phyloP scores from a whole-genome alignment of 148 eudicot genomes.

The Chenopodium album region DNA sequence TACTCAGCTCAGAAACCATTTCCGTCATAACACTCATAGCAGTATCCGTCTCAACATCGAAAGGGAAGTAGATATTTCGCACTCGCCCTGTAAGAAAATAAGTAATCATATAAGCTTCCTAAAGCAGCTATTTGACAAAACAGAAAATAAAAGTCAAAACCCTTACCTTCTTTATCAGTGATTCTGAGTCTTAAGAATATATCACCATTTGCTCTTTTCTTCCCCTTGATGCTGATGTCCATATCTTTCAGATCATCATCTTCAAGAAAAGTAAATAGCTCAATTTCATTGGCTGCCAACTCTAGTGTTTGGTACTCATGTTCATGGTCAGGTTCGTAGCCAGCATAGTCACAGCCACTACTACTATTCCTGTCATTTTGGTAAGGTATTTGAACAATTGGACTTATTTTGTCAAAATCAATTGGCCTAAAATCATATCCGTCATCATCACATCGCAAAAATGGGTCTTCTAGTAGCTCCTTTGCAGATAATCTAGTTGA shows the following conservation, averaged over 20 bases:
- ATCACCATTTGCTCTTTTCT: constrained; percentile 49
- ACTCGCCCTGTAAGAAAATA: constrained; percentile 49
- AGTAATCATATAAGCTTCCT: background rate
- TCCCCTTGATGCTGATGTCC: constrained; percentile 59
- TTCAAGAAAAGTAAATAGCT: constrained; percentile 39
- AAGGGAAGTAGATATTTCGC: constrained; percentile 79
- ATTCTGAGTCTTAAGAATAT: constrained; percentile 68
- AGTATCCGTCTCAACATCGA: constrained; percentile 68
- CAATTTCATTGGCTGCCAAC: constrained; percentile 39
- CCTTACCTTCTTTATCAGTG: constrained; percentile 62
- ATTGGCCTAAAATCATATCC: constrained; percentile 31
- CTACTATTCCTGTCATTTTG: constrained; percentile 17
- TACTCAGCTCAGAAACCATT: constrained; percentile 78
- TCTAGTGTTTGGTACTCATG: constrained; percentile 37
- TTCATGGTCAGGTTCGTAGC: constrained; percentile 42
- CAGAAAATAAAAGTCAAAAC: background rate
- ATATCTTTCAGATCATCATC: constrained; percentile 42
- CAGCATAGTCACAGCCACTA: constrained; percentile 31
- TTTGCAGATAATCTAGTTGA: constrained; percentile 37
- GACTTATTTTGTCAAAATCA: constrained; percentile 30
- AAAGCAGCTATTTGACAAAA: too few species aligned
- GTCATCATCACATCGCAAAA: constrained; percentile 33
- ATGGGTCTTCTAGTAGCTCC: constrained; percentile 39
- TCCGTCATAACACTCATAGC: constrained; percentile 71
- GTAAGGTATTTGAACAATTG: constrained; percentile 36